phyloP scores from a whole-genome alignment of 768 basidiomycete species.

The Amanita pseudoporphyria region DNA sequence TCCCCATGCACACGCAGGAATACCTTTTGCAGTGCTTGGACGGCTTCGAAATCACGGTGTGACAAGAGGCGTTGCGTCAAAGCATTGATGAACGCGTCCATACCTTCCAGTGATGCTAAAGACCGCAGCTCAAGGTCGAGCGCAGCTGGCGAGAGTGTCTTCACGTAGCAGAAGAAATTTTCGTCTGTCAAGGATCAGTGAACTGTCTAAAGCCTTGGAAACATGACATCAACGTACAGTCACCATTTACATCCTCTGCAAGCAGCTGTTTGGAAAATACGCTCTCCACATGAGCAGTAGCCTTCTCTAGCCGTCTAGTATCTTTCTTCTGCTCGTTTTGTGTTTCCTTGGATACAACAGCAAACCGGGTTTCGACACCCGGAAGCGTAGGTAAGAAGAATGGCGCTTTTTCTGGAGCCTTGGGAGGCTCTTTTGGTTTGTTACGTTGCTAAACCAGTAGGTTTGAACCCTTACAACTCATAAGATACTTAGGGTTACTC shows the following conservation, averaged over 20 bases:
- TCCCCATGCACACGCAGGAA: conserved; percentile 85
- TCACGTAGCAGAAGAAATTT: conserved; percentile 72
- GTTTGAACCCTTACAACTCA: not conserved
- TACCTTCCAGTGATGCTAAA: conserved; percentile 51
- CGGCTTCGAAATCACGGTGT: conserved; percentile 90
- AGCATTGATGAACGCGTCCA: conserved; percentile 64
- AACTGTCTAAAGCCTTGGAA: not conserved
- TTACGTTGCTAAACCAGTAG: conserved; percentile 67
- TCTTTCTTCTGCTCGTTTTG: conserved; percentile 28
- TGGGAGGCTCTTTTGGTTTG: conserved; percentile 92
- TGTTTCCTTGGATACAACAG: conserved; percentile 32
- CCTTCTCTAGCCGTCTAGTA: conserved; percentile 45
- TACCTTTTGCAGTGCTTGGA: conserved; percentile 79
- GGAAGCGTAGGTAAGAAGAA: conserved; percentile 95
- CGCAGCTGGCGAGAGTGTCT: conserved; percentile 82
- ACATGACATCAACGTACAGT: conserved; percentile 47
- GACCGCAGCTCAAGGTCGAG: conserved; percentile 87
- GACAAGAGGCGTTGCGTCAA: conserved; percentile 64
- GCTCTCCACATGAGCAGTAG: conserved; percentile 44
- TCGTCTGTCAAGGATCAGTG: conserved; percentile 45
- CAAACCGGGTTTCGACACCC: conserved; percentile 81
- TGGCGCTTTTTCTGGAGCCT: conserved; percentile 90
- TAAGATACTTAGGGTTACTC: conserved; percentile 12
- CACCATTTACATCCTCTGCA: conserved; percentile 42
- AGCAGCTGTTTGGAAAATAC: conserved; percentile 60